phyloP scores from a whole-genome alignment of 2,329 filamentous ascomycete species.

The Xylariales sp. region DNA sequence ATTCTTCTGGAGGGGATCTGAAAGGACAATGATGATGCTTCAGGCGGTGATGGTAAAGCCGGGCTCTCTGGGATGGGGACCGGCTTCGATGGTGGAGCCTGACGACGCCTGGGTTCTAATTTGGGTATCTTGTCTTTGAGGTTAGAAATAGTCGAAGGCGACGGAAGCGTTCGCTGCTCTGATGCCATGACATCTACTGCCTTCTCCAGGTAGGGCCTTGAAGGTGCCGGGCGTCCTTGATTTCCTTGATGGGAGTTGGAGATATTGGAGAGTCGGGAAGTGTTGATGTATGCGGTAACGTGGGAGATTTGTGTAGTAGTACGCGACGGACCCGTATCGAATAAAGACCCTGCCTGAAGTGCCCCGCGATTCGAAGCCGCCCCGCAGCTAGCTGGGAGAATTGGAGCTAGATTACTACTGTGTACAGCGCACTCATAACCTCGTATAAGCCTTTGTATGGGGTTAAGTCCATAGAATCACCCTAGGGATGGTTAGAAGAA shows the following conservation, averaged over 20 bases:
- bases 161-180: conserved; percentile 14
- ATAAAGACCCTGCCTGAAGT: not conserved
- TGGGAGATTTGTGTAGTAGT: not conserved
- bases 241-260: no score
- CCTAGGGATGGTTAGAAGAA: no score
- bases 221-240: no score
- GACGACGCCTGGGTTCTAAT: conserved; percentile 59
- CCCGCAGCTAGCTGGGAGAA: no score
- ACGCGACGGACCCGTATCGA: not conserved
- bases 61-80: conserved; percentile 72
- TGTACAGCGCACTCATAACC: no score
- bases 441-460: no score
- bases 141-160: conserved; percentile 34
- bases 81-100: conserved; percentile 46
- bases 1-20: conserved; percentile 71
- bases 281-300: not conserved
- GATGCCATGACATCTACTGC: conserved; percentile 16
- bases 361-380: not conserved
- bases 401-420: no score
- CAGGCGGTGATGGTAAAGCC: conserved; percentile 62
- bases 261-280: not conserved
- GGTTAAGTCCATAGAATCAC: no score
- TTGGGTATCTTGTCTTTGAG: conserved; percentile 59
- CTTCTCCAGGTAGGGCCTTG: not conserved
- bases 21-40: conserved; percentile 57